Evolutionary conservation across 345 rosid genomes (phyloP), one percentile per base, ranked within the genome.

Genomic region (Rubroshorea leprosula): DNA sequence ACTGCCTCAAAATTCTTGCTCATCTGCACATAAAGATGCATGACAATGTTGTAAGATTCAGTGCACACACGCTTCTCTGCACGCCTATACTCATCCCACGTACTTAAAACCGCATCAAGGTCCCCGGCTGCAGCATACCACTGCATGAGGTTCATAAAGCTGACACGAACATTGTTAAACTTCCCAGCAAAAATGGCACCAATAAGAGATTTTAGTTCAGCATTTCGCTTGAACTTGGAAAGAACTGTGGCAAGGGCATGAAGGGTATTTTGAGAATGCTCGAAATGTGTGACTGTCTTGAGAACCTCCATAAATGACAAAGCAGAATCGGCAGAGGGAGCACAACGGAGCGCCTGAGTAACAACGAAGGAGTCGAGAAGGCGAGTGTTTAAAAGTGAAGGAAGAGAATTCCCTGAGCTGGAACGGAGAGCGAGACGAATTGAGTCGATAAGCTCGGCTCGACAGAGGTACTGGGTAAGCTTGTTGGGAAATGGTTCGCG

Each of bases 401-500:
- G 55, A 50, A 62, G 81, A 51, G 64, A 26, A 25, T 61, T 0
- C 14, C 70, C 71, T 27, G 71, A 31, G 56, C 73, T 58, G n/a
- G 89, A 92, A 47, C 96, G 87, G 74, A 89, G 78, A 16, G 65
- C 47, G 44, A 92, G 81, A 51, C 95, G 78, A 44, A 88, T 83
- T 6, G 84, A 81, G 24, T 92, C 87, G 21, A 92, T 84, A 57
- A 89, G 75, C 58, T 73, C 69, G 20, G 95, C 93, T 46, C 89
- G 73, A 44, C 70, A 75, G 60, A 92, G 84, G 71, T 92, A 89
- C 51, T 78, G 93, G 20, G 81, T 68, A 64, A 92, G 72, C 66
- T 81, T 83, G 77, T 75, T 86, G 21, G 96, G 71, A 66, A 92
- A 89, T 11, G n/a, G n/a, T n/a, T n/a, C n/a, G n/a, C 95, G 92